Evolutionary conservation across 805 yeast species (phyloP).

Genomic region (Hemisphaericaspora nanyangensis): DNA sequence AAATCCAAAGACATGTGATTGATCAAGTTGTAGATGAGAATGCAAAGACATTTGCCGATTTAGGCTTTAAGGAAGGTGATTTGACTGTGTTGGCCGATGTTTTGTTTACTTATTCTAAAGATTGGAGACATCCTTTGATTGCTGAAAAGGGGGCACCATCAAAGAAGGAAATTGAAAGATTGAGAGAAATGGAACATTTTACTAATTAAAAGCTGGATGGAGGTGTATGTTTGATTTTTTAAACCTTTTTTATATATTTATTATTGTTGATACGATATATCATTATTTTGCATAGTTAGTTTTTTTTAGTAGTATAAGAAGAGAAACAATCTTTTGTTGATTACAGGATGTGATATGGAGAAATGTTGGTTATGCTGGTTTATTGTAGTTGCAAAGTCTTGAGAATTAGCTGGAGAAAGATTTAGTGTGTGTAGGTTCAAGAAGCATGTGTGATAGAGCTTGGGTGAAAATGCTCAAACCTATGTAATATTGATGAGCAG

Average conservation of each 20-base stretch:
- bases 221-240: background rate
- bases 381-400: too few relatives aligned
- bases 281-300: too few relatives aligned
- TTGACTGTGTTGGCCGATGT: constrained; percentile 40
- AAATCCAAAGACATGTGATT: constrained; percentile 66
- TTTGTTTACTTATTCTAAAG: constrained; percentile 43
- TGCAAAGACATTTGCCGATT: constrained; percentile 64
- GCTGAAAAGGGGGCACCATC: constrained; percentile 42
- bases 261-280: too few relatives aligned
- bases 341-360: too few relatives aligned
- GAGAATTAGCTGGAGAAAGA: too few relatives aligned
- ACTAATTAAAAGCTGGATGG: constrained; percentile 13
- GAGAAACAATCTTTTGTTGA: background rate
- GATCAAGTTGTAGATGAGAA: constrained; percentile 59
- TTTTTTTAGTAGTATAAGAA: background rate
- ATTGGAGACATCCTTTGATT: constrained; percentile 49
- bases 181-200: constrained; percentile 44
- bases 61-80: constrained; percentile 61
- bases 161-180: constrained; percentile 37
- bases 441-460: too few relatives aligned
- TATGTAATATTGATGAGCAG: too few relatives aligned
- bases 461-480: too few relatives aligned
- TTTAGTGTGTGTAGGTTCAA: too few relatives aligned
- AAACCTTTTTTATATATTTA: background rate
- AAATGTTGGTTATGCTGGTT: too few relatives aligned